Percentiles rank a stretch among this genome's conserved stretches.
These are phyloP conservation scores for Neurospora sp. DNA, from an alignment of 495 filamentous ascomycete genomes.

Conservation along the genomic window DNA sequence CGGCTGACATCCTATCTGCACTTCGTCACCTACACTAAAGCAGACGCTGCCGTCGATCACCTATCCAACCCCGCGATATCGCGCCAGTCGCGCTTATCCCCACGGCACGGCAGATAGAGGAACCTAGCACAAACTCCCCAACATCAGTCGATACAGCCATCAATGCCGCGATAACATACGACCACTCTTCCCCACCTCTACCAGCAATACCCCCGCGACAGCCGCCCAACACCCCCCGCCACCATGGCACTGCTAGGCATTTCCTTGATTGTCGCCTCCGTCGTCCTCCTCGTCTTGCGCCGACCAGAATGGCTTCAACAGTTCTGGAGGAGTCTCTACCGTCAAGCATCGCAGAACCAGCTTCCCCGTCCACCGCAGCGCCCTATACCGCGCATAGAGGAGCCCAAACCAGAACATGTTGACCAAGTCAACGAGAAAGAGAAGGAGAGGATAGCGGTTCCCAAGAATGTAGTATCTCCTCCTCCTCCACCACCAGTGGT, in stretches of 20 bases:
- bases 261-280: slow-evolving; percentile 42
- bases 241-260: slow-evolving; percentile 43
- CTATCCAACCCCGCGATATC: not conserved
- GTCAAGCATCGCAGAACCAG: slow-evolving; percentile 13
- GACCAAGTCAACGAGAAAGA: not conserved
- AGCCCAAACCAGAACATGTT: not conserved
- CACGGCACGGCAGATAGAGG: not conserved
- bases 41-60: not conserved
- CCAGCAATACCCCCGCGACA: slow-evolving; percentile 3
- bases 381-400: slow-evolving; percentile 4
- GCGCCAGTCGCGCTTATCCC: not conserved
- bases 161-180: slow-evolving; percentile 11
- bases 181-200: slow-evolving; percentile 1
- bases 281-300: slow-evolving; percentile 40
- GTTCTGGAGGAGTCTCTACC: slow-evolving; percentile 19
- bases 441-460: not conserved
- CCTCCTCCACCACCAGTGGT: not conserved
- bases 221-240: slow-evolving; percentile 1
- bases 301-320: slow-evolving; percentile 32
- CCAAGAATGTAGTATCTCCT: slow-evolving; percentile 1
- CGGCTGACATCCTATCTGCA: not conserved
- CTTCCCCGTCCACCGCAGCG: slow-evolving; percentile 16
- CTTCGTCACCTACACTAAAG: not conserved
- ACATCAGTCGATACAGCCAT: not conserved
- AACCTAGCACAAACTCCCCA: not conserved